Evolutionary conservation across 805 yeast genomes (phyloP).

Genomic region (Saturnispora serradocipensis): DNA sequence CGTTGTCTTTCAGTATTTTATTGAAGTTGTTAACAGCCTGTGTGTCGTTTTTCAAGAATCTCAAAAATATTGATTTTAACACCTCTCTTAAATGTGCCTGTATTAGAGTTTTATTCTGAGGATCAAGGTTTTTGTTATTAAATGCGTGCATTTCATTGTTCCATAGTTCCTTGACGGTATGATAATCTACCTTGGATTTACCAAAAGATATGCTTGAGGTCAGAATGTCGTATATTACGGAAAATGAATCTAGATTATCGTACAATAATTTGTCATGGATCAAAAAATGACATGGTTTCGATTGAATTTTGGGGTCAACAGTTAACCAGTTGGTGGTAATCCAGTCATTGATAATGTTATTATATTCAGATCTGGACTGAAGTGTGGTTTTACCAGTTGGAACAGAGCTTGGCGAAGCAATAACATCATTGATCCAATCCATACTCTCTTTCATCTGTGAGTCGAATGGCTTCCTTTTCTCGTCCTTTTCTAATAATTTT

Average conservation of each 20-base stretch:
- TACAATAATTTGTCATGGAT: slow-evolving; percentile 22
- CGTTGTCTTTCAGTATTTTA: slow-evolving; percentile 6
- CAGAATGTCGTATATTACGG: slow-evolving; percentile 13
- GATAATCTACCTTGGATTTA: background rate
- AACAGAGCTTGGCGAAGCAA: background rate
- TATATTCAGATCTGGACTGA: slow-evolving; percentile 17
- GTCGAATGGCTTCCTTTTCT: background rate
- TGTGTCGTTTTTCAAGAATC: slow-evolving; percentile 10
- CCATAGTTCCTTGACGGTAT: slow-evolving; percentile 11
- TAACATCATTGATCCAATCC: background rate
- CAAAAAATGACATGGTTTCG: slow-evolving; percentile 18
- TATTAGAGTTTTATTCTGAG: background rate
- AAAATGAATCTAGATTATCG: slow-evolving; percentile 14
- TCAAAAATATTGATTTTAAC: slow-evolving; percentile 16
- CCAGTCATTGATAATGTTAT: slow-evolving; percentile 20
- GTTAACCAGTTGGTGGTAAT: slow-evolving; percentile 17
- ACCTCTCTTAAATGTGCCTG: slow-evolving; percentile 14
- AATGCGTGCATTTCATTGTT: slow-evolving; percentile 12
- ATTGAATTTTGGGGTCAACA: slow-evolving; percentile 10
- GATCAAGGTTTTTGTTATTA: background rate
- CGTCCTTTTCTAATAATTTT: background rate
- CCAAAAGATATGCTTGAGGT: slow-evolving; percentile 2
- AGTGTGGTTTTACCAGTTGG: slow-evolving; percentile 9
- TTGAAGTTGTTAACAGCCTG: slow-evolving; percentile 5
- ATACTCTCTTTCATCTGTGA: background rate